These are phyloP conservation scores for Penicillium sp. DNA, from an alignment of 2,329 filamentous ascomycete species.

Conservation along the genomic window DNA sequence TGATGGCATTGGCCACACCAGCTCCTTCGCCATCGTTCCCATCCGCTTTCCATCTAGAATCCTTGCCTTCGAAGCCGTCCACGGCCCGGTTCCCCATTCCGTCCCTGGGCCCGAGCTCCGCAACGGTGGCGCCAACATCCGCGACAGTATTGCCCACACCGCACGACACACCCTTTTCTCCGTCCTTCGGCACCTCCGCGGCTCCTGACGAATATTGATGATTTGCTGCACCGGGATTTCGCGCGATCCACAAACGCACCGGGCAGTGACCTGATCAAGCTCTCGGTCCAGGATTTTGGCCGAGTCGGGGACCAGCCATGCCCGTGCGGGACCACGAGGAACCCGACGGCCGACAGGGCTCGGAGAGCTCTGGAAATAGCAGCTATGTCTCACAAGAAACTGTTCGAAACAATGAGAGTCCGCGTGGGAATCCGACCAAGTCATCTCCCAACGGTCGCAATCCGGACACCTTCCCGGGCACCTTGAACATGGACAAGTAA, in stretches of 20 bases:
- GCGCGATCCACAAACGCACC: slow-evolving; percentile 13
- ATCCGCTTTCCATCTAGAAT: neutral
- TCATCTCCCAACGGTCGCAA: slow-evolving; percentile 23
- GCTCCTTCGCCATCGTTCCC: too few species aligned
- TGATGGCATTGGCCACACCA: neutral
- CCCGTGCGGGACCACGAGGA: slow-evolving; percentile 30
- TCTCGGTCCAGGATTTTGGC: slow-evolving; percentile 16
- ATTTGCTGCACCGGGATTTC: slow-evolving; percentile 8
- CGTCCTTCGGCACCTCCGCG: neutral
- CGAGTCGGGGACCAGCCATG: slow-evolving; percentile 27
- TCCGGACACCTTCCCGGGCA: slow-evolving; percentile 25
- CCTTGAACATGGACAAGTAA: slow-evolving; percentile 31
- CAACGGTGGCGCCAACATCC: neutral
- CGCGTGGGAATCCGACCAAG: slow-evolving; percentile 18
- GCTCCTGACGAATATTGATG: slow-evolving; percentile 19
- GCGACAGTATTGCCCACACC: neutral
- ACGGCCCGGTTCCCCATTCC: neutral
- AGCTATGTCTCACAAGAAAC: slow-evolving; percentile 40
- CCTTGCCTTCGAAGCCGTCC: neutral
- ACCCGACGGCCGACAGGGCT: slow-evolving; percentile 35
- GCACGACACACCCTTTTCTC: neutral
- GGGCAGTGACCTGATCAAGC: slow-evolving; percentile 20
- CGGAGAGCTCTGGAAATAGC: slow-evolving; percentile 37
- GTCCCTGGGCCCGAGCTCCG: neutral
- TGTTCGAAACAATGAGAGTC: slow-evolving; percentile 27